Conservation (phyloP, 2,329 filamentous ascomycete genomes). For the Phialocephala subalpina region DNA sequence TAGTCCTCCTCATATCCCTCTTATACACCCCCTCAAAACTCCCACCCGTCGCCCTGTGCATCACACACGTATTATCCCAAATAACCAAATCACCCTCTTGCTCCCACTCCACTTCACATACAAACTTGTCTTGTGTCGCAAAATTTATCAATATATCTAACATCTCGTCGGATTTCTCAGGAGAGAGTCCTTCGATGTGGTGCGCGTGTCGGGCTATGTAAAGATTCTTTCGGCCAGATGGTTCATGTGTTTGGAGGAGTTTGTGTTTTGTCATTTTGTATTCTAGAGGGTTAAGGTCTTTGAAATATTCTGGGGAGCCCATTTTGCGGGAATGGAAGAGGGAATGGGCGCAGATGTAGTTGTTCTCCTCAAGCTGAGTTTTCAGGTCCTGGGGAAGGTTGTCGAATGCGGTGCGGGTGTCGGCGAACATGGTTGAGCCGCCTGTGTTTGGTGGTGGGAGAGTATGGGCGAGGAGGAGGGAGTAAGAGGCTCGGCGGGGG, state of each 20-base stretch:
- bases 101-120: conserved; percentile 56
- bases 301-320: conserved; percentile 57
- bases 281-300: conserved; percentile 48
- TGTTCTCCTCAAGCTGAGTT: conserved; percentile 45
- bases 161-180: conserved; percentile 44
- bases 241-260: conserved; percentile 59
- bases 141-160: conserved; percentile 54
- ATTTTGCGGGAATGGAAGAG: conserved; percentile 61
- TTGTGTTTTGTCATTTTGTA: conserved; percentile 49
- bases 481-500: conserved; percentile 59
- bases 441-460: conserved; percentile 57
- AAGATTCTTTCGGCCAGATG: conserved; percentile 58
- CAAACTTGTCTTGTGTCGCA: conserved; percentile 56
- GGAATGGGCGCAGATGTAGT: conserved; percentile 58
- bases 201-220: conserved; percentile 62
- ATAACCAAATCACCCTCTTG: conserved; percentile 58
- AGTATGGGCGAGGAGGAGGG: conserved; percentile 56
- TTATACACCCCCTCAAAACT: conserved; percentile 55
- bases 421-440: conserved; percentile 61
- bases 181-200: conserved; percentile 55
- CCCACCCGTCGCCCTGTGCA: conserved; percentile 61
- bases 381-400: conserved; percentile 48
- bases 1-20: conserved; percentile 63
- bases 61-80: conserved; percentile 66
- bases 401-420: conserved; percentile 59